Evolutionary conservation across 2,329 filamentous ascomycete species (phyloP), one percentile per base, ranked within the genome.

Genomic region (Fusarium globosum): DNA sequence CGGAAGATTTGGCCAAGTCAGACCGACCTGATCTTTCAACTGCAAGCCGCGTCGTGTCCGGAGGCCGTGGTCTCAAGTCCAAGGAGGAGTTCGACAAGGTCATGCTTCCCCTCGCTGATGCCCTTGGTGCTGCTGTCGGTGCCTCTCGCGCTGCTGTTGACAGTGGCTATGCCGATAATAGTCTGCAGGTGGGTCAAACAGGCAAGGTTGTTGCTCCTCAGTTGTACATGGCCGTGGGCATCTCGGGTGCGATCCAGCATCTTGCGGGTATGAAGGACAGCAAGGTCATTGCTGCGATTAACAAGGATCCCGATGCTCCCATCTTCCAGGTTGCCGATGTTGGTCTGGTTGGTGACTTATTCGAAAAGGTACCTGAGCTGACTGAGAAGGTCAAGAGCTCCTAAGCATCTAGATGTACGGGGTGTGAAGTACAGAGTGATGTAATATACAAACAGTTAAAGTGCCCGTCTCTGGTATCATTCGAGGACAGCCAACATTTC

Each of bases 181-280:
- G 94, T 83, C 86, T 99, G 77, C 96, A 99, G 85, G 96, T 99
- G 74, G 96, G 96, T 51, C 96, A 99, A 88, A 99, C 96, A 20
- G 96, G 96, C 79, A 99, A 99, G 89, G 97, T 98, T 71, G 96
- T 99, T 61, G 96, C 96, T 52, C 96, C 96, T 68, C 92, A 99
- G 83, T 86, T 99, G 69, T 99, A 99, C 82, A 88, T 99, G 76
- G 97, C 95, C 61, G 95, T 96, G 18, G 96, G 96, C 80, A 98
- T 99, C 78, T 97, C 94, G 14, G 96, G 96, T 61, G 96, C 96
- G 28, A 99, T 99, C 77, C 96, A 99, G 85, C 96, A 99, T 87
- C 84, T 99, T 84, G 96, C 96, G 38, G 96, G 96, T 81, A 99
- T 99, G 96, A 99, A 99, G 89, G 96, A 99, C 81, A 98, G 95